Percentiles rank a stretch among this genome's conserved stretches.
Evolutionary conservation across 2,329 filamentous ascomycete species (phyloP).

Genomic region (Penicillium sp.): DNA sequence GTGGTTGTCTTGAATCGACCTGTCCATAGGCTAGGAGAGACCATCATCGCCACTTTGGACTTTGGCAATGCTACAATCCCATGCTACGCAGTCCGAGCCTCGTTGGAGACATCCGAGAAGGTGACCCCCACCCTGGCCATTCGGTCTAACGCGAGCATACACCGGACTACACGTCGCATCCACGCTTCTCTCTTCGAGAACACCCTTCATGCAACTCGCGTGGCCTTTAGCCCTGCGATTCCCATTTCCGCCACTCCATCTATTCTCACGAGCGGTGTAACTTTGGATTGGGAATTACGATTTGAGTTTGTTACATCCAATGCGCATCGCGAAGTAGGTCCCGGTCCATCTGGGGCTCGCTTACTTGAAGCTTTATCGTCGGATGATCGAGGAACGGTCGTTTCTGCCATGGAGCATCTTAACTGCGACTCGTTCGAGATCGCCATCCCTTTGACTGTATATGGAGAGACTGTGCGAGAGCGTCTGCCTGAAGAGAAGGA

Average conservation of each 20-base stretch:
- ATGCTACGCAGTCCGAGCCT: conserved; percentile 81
- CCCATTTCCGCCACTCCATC: conserved; percentile 83
- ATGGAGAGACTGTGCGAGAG: conserved; percentile 58
- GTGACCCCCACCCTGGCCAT: conserved; percentile 79
- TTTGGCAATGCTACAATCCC: conserved; percentile 75
- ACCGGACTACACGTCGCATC: conserved; percentile 80
- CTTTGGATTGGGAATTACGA: conserved; percentile 82
- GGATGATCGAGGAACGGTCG: conserved; percentile 75
- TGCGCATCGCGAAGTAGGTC: conserved; percentile 38
- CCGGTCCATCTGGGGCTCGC: conserved; percentile 43
- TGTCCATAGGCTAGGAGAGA: conserved; percentile 85
- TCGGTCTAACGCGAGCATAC: conserved; percentile 80
- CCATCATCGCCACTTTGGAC: conserved; percentile 80
- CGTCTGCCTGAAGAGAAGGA: conserved; percentile 41
- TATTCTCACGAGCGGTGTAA: conserved; percentile 86
- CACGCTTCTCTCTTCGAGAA: conserved; percentile 79
- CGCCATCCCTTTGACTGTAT: conserved; percentile 79
- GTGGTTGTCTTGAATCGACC: conserved; percentile 87
- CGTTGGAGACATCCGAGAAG: conserved; percentile 83
- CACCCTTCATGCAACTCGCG: conserved; percentile 74
- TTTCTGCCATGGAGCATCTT: conserved; percentile 76
- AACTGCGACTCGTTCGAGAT: conserved; percentile 90
- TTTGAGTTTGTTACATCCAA: conserved; percentile 89
- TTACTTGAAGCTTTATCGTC: conserved; percentile 77
- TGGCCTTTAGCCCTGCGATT: conserved; percentile 81